Evolutionary conservation across 495 filamentous ascomycete species (phyloP).

Genomic region (Tetracladium marchalianum): DNA sequence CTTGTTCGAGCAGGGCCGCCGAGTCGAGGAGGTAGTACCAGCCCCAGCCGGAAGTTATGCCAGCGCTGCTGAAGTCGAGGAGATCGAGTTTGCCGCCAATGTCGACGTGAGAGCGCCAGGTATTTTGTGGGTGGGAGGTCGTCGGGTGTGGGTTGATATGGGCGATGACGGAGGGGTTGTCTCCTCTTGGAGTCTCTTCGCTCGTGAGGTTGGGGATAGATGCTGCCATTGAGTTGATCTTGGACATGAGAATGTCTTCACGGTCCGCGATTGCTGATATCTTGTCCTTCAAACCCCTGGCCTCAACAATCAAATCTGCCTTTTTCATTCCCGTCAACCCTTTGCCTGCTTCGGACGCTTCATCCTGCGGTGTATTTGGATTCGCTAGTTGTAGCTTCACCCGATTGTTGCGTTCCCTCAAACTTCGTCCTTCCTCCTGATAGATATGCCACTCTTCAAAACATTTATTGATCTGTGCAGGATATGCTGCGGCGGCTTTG

Average conservation of each 20-base stretch:
- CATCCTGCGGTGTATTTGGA: conserved; percentile 25
- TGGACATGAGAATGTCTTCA: conserved; percentile 46
- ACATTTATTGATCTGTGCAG: conserved; percentile 58
- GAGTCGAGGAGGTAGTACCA: conserved; percentile 94
- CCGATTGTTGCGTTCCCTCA: conserved; percentile 49
- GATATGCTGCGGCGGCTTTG: conserved; percentile 49
- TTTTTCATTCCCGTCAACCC: conserved; percentile 22
- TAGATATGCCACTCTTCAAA: conserved; percentile 53
- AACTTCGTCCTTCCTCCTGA: conserved; percentile 40
- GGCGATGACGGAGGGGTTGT: conserved; percentile 44
- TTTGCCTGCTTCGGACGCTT: conserved; percentile 26
- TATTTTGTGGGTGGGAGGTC: conserved; percentile 30
- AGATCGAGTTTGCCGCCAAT: conserved; percentile 73
- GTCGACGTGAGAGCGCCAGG: conserved; percentile 64
- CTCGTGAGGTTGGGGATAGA: conserved; percentile 83
- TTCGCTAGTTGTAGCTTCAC: conserved; percentile 38
- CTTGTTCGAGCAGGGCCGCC: conserved; percentile 83
- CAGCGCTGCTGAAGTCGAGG: conserved; percentile 75
- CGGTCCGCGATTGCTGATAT: conserved; percentile 48
- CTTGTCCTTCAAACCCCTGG: conserved; percentile 55
- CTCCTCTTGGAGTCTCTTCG: conserved; percentile 60
- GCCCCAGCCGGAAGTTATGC: conserved; percentile 79
- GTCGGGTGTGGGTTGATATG: conserved; percentile 69
- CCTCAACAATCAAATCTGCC: conserved; percentile 50
- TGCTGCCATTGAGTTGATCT: conserved; percentile 67